Percentiles rank a stretch among this genome's conserved stretches.
phyloP scores from a whole-genome alignment of 208 protist species.

The Wallacemonas collosoma region DNA sequence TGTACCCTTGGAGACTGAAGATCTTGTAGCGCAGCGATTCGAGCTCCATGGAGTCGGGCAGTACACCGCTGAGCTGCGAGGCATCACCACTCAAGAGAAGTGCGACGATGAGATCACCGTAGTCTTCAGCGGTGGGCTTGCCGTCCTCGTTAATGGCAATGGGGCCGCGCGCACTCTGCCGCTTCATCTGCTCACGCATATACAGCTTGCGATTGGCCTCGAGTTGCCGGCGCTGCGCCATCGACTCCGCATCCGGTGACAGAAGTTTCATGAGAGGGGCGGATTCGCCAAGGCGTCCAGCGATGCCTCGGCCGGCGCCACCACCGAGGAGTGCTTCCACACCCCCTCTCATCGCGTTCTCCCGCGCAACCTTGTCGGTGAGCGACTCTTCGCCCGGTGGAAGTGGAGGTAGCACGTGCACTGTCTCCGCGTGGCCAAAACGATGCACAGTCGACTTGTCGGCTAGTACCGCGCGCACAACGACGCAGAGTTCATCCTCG shows the following conservation, averaged over 20 bases:
- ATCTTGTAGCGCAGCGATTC: slow-evolving; percentile 80
- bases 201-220: slow-evolving; percentile 26
- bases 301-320: slow-evolving; percentile 18
- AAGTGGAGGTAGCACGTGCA: slow-evolving; percentile 79
- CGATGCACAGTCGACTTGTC: slow-evolving; percentile 70
- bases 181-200: slow-evolving; percentile 27
- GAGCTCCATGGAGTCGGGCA: slow-evolving; percentile 77
- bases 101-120: slow-evolving; percentile 77
- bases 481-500: slow-evolving; percentile 62
- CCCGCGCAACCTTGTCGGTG: slow-evolving; percentile 18
- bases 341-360: slow-evolving; percentile 8
- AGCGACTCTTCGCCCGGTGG: slow-evolving; percentile 22
- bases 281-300: slow-evolving; percentile 7
- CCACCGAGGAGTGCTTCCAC: neutral
- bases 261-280: slow-evolving; percentile 38
- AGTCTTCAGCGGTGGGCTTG: slow-evolving; percentile 42
- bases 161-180: slow-evolving; percentile 20
- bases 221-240: neutral
- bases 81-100: slow-evolving; percentile 62
- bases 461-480: slow-evolving; percentile 74
- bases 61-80: slow-evolving; percentile 50
- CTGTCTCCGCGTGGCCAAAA: slow-evolving; percentile 72
- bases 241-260: neutral
- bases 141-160: slow-evolving; percentile 33
- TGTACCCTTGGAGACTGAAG: slow-evolving; percentile 71